Evolutionary conservation across 2,329 filamentous ascomycete genomes (phyloP).

Genomic region (Dothideomycetes sp.): DNA sequence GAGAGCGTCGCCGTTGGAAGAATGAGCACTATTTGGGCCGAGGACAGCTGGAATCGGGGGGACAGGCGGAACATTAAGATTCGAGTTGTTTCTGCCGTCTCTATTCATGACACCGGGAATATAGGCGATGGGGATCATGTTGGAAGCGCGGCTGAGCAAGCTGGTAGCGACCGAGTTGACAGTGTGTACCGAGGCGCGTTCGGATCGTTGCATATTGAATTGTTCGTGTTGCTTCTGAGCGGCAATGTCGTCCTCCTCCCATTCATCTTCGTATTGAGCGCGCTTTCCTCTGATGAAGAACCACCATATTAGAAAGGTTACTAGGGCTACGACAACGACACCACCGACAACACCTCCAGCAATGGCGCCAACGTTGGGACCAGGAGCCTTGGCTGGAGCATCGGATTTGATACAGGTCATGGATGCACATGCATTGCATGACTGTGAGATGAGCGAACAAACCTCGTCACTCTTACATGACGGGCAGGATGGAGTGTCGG

Average conservation of each 20-base stretch:
- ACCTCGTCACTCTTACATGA: slow-evolving; percentile 42
- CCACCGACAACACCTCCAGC: slow-evolving; percentile 86
- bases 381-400: slow-evolving; percentile 25
- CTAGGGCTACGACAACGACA: slow-evolving; percentile 58
- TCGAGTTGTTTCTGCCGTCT: slow-evolving; percentile 61
- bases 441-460: slow-evolving; percentile 48
- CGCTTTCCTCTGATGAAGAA: slow-evolving; percentile 77
- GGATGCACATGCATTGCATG: slow-evolving; percentile 49
- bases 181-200: slow-evolving; percentile 67
- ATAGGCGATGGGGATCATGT: slow-evolving; percentile 98
- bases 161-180: slow-evolving; percentile 89
- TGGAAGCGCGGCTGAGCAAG: slow-evolving; percentile 88
- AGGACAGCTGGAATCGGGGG: slow-evolving; percentile 67
- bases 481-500: slow-evolving; percentile 46
- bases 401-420: slow-evolving; percentile 42
- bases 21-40: slow-evolving; percentile 44
- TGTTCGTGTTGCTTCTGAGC: slow-evolving; percentile 34
- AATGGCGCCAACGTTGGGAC: slow-evolving; percentile 70
- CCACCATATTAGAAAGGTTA: slow-evolving; percentile 75
- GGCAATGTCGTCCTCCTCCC: slow-evolving; percentile 41
- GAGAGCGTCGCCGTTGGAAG: slow-evolving; percentile 55
- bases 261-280: slow-evolving; percentile 47
- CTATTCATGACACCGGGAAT: slow-evolving; percentile 87
- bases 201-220: slow-evolving; percentile 21
- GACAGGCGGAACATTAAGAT: slow-evolving; percentile 55